A percentile compares a stretch with the other conserved stretches of the same genome.
These are phyloP conservation scores for Aspergillus terreus DNA, from an alignment of 2,329 filamentous ascomycete species.

Conservation along the genomic window DNA sequence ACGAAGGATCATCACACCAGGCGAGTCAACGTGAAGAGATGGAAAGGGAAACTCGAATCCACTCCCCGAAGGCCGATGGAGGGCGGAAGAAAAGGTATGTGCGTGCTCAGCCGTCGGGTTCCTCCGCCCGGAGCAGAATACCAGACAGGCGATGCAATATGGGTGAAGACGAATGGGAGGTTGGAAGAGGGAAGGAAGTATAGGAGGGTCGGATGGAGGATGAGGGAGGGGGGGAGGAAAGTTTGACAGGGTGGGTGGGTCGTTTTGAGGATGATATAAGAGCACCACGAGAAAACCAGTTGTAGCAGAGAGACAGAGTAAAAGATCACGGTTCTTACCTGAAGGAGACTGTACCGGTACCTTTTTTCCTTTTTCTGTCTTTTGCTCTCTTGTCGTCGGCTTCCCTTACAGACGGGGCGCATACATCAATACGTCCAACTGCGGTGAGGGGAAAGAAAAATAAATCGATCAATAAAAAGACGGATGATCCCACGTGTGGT, in stretches of 20 bases:
- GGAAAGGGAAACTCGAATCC: neutral
- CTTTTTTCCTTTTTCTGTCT: too few relatives aligned
- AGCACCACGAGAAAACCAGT: neutral
- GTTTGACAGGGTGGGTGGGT: neutral
- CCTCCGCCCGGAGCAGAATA: neutral
- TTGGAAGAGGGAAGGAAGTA: neutral
- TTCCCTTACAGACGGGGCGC: neutral
- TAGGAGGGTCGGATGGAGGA: neutral
- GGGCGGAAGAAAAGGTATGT: neutral
- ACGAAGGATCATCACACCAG: neutral
- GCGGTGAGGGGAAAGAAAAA: neutral
- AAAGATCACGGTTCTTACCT: neutral
- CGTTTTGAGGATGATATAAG: neutral
- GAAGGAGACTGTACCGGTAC: neutral
- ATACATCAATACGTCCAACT: neutral
- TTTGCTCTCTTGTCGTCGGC: neutral
- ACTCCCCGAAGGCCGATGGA: neutral
- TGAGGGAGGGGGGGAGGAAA: neutral
- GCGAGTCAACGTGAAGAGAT: neutral
- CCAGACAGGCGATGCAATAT: neutral
- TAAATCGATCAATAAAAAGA: neutral
- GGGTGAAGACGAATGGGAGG: neutral
- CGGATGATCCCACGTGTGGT: neutral
- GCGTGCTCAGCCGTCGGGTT: neutral
- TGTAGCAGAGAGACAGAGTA: neutral